Evolutionary conservation across 2,329 filamentous ascomycete species (phyloP), one percentile per base, ranked within the genome.

Genomic region (Didymella pinodella): DNA sequence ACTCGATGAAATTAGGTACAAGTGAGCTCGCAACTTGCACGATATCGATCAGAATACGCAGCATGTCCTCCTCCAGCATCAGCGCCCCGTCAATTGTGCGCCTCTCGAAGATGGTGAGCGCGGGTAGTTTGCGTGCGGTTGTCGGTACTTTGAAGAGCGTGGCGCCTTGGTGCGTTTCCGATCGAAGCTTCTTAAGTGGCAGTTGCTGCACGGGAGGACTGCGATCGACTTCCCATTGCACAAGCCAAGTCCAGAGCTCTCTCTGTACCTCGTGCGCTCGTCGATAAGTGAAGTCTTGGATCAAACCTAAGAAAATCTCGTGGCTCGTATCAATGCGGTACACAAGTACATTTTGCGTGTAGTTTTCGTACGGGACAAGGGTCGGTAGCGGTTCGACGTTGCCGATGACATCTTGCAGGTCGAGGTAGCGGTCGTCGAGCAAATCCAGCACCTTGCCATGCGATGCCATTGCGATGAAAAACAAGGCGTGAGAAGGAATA

Each of bases 1-100:
- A 74, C 44, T 77, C 74, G 36, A 77, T 66, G 28, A 69, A 73
- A 53, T 76, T 77, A 1, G 74, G 74, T 2, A 77, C 67, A 16
- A 74, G 49, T 8, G 52, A 56, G 52, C 61, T 66, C 8, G 65
- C 54, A 8, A 64, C 65, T 38, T 75, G 72, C 6, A 76, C 63
- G 25, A 76, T 75, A 26, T 74, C 69, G 45, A 75, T 65, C 28
- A 76, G 51, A 26, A 72, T 68, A 3, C 72, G 65, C 20, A 74
- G 32, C 61, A 75, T 65, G 2, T 73, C 68, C 11, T 71, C 69
- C 29, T 73, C 63, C 32, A 66, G 54, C 48, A 71, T 63, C n/a
- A 76, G 50, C 12, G 66, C 62, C 3, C 65, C 62, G 32, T 68
- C 59, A 7, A 75, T 56, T 14, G 54, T 54, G 44, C 68, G 66